These are phyloP conservation scores for Odontarrhena argentea DNA, from an alignment of 345 rosid species.

Conservation along the genomic window DNA sequence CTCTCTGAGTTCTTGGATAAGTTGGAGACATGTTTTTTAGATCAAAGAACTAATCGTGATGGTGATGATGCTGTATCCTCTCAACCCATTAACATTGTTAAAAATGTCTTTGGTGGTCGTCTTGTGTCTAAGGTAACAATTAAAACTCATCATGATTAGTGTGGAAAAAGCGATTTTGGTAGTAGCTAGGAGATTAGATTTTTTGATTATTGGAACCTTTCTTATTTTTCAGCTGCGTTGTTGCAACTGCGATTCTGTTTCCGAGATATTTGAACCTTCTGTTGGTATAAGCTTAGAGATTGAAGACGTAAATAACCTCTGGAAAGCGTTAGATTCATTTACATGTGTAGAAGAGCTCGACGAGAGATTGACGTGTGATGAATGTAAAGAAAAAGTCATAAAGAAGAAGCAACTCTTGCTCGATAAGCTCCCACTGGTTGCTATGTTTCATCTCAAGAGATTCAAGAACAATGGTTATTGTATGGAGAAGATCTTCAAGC, in stretches of 20 bases:
- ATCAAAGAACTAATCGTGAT: slow-evolving; percentile 35
- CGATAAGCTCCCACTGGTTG: slow-evolving; percentile 66
- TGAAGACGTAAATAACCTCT: slow-evolving; percentile 57
- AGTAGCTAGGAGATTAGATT: not conserved
- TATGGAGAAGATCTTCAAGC: slow-evolving; percentile 76
- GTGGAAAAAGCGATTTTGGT: not conserved
- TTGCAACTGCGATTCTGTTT: slow-evolving; percentile 63
- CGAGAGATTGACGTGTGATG: slow-evolving; percentile 63
- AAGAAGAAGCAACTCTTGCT: slow-evolving; percentile 81
- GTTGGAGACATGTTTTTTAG: slow-evolving; percentile 63
- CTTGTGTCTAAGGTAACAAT: slow-evolving; percentile 55
- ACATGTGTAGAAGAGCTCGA: slow-evolving; percentile 79
- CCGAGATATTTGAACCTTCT: slow-evolving; percentile 62
- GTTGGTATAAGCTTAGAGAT: slow-evolving; percentile 82
- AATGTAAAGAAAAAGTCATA: slow-evolving; percentile 63
- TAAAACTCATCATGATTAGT: too few species aligned
- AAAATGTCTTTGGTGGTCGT: slow-evolving; percentile 69
- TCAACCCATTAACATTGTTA: slow-evolving; percentile 50
- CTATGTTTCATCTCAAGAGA: slow-evolving; percentile 81
- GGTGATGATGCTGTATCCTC: slow-evolving; percentile 18
- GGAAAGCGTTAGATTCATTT: slow-evolving; percentile 67
- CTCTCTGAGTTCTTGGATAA: slow-evolving; percentile 73
- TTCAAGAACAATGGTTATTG: slow-evolving; percentile 71
- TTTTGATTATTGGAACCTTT: not conserved
- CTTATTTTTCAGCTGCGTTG: slow-evolving; percentile 58